These are phyloP conservation scores for Vitis hybrid DNA, from an alignment of 177 flowering plant species.

Conservation along the genomic window DNA sequence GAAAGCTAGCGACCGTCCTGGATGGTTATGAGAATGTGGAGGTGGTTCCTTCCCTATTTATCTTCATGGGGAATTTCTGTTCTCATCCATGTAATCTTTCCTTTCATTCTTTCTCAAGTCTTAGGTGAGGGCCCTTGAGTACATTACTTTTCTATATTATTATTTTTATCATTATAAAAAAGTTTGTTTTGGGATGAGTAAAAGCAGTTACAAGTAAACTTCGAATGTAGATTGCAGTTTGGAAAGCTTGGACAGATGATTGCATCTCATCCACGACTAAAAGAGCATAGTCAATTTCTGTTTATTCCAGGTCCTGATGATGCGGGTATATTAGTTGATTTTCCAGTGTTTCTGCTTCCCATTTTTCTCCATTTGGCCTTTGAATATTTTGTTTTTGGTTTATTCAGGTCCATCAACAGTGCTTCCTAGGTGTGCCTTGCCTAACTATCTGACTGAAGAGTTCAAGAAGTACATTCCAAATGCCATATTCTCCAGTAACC, in stretches of 20 bases:
- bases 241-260: slow-evolving; percentile 87
- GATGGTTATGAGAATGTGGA: slow-evolving; percentile 82
- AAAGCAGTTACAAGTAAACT: slow-evolving; percentile 6
- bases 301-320: slow-evolving; percentile 98
- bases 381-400: slow-evolving; percentile 1
- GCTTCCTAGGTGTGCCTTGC: slow-evolving; percentile 80
- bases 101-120: slow-evolving; percentile 64
- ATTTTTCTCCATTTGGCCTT: neutral
- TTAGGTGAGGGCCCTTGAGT: slow-evolving; percentile 53
- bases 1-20: slow-evolving; percentile 72
- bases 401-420: slow-evolving; percentile 85
- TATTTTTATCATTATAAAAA: neutral
- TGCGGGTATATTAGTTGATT: slow-evolving; percentile 49
- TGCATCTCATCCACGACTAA: slow-evolving; percentile 67
- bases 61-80: slow-evolving; percentile 94
- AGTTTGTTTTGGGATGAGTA: neutral
- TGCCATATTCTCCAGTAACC: slow-evolving; percentile 84
- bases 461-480: slow-evolving; percentile 70
- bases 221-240: slow-evolving; percentile 66
- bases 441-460: slow-evolving; percentile 83
- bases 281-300: slow-evolving; percentile 74
- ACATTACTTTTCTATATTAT: neutral
- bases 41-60: slow-evolving; percentile 94
- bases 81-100: slow-evolving; percentile 91
- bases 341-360: neutral